Percentiles rank a stretch among this genome's conserved stretches.
These are phyloP conservation scores for Phytopythium sindhum DNA, from an alignment of 352 stramenopile species.

Conservation along the genomic window DNA sequence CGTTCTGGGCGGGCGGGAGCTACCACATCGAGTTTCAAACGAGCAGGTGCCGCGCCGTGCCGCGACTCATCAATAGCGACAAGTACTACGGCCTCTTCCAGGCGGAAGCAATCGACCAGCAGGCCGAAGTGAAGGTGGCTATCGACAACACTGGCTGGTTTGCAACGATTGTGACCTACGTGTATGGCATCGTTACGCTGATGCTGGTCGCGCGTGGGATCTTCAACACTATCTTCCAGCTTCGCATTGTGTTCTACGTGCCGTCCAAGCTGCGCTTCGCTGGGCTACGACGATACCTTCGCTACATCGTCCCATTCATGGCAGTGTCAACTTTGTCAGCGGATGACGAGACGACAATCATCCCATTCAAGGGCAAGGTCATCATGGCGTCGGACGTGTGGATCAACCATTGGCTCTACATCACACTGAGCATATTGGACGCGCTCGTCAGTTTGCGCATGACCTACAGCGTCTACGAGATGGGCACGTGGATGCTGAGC, in stretches of 20 bases:
- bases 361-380: slow-evolving; percentile 47
- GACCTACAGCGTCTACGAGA: slow-evolving; percentile 41
- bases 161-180: slow-evolving; percentile 23
- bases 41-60: slow-evolving; percentile 44
- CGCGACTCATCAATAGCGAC: slow-evolving; percentile 33
- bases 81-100: slow-evolving; percentile 48
- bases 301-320: slow-evolving; percentile 52
- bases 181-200: slow-evolving; percentile 50
- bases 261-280: slow-evolving; percentile 33
- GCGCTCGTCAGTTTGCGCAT: slow-evolving; percentile 36
- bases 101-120: slow-evolving; percentile 31
- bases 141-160: slow-evolving; percentile 45
- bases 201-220: slow-evolving; percentile 47
- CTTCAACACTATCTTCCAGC: slow-evolving; percentile 39
- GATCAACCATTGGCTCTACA: slow-evolving; percentile 77
- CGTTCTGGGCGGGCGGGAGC: slow-evolving; percentile 46
- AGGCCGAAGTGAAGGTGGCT: slow-evolving; percentile 38
- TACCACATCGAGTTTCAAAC: slow-evolving; percentile 55
- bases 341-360: slow-evolving; percentile 32
- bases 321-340: slow-evolving; percentile 25
- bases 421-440: slow-evolving; percentile 50
- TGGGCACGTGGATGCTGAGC: slow-evolving; percentile 58
- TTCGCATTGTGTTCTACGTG: slow-evolving; percentile 37
- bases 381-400: slow-evolving; percentile 58
- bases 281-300: slow-evolving; percentile 20